phyloP scores from a whole-genome alignment of 495 filamentous ascomycete genomes.

The Letharia columbiana region DNA sequence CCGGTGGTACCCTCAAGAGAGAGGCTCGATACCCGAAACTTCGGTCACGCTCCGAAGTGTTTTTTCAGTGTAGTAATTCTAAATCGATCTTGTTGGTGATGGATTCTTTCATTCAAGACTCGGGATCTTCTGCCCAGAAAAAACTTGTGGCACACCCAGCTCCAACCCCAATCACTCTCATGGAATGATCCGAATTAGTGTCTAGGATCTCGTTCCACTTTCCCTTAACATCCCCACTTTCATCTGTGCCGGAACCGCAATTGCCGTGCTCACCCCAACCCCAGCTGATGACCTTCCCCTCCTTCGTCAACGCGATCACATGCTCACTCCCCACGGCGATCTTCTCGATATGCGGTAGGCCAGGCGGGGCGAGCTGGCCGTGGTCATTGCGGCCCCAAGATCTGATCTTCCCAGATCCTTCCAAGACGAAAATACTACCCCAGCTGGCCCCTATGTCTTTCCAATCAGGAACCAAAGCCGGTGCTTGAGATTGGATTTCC shows the following conservation, averaged over 20 bases:
- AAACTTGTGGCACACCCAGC: constrained; percentile 90
- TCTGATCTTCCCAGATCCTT: constrained; percentile 44
- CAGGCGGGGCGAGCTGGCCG: constrained; percentile 61
- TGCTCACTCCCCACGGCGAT: constrained; percentile 87
- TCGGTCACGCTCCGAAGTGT: background rate
- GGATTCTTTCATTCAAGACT: background rate
- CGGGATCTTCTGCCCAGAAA: constrained; percentile 19
- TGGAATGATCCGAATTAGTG: constrained; percentile 24
- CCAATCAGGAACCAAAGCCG: constrained; percentile 35
- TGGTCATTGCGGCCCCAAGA: constrained; percentile 78
- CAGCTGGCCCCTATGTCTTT: constrained; percentile 64
- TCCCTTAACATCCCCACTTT: constrained; percentile 56
- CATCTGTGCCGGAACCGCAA: constrained; percentile 61
- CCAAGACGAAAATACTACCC: constrained; percentile 67
- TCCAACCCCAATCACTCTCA: constrained; percentile 47
- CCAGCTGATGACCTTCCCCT: constrained; percentile 61
- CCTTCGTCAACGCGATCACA: constrained; percentile 55
- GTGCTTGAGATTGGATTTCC: constrained; percentile 42
- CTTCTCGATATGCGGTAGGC: constrained; percentile 40
- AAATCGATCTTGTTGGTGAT: background rate
- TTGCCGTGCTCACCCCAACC: constrained; percentile 98
- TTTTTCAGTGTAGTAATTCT: background rate
- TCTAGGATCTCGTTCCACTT: constrained; percentile 53
- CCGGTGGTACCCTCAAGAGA: background rate
- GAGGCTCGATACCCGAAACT: background rate